Percentiles rank a stretch among this genome's conserved stretches.
These are phyloP conservation scores for Mucuna pruriens DNA, from an alignment of 306 rosid species.

Conservation along the genomic window DNA sequence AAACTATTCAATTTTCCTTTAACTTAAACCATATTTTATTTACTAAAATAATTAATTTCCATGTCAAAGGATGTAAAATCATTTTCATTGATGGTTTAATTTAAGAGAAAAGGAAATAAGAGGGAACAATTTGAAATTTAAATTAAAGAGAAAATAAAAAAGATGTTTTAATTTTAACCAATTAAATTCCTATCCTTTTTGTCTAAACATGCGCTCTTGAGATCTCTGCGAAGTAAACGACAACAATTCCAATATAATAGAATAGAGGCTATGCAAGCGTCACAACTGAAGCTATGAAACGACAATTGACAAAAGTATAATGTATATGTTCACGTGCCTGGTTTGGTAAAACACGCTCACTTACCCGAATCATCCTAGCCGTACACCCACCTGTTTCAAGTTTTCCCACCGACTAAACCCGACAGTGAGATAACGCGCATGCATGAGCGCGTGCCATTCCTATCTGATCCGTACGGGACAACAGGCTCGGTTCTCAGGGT, in stretches of 20 bases:
- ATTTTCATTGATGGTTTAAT: not conserved
- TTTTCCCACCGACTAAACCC: not conserved
- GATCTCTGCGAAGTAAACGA: not conserved
- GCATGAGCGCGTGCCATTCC: not conserved
- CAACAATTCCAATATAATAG: slow-evolving; percentile 12
- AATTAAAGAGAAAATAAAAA: not conserved
- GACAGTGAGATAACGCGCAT: not conserved
- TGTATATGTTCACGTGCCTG: not conserved
- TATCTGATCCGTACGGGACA: not conserved
- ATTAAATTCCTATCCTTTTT: not conserved
- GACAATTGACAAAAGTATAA: not conserved
- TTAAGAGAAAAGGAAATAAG: not conserved
- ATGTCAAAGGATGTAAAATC: not conserved
- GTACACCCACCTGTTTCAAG: not conserved
- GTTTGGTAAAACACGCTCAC: not conserved
- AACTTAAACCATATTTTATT: not conserved
- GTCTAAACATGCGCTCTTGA: not conserved
- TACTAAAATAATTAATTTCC: not conserved
- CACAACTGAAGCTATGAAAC: not conserved
- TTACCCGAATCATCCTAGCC: not conserved
- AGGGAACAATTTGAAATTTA: not conserved
- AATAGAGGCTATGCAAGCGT: not conserved
- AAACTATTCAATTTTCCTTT: not conserved
- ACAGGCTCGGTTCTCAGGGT: too few relatives aligned
- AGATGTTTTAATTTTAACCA: too few relatives aligned